Evolutionary conservation across 1,284 basidiomycete species (phyloP), one percentile per base, ranked within the genome.

Genomic region (Afroboletus lepidellus): DNA sequence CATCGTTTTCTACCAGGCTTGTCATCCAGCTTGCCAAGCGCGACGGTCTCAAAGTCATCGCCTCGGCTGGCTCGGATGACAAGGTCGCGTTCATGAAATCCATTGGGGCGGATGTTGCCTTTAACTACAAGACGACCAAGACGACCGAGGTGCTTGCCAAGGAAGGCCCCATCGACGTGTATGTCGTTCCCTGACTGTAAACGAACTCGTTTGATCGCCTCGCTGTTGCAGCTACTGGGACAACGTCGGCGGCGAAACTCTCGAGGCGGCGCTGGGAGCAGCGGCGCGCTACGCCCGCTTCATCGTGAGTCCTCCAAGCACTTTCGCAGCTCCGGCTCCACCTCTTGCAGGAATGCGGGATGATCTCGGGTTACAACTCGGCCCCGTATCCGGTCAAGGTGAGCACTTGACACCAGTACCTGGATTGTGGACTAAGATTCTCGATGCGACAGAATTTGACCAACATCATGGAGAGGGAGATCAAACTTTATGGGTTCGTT

Each of bases 31-130:
- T 56, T 20, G 46, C 56, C 33, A 58, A 47, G 23, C 53, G 38
- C 5, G 52, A 54, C 16, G 52, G 32, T 11, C 52, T 54, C 53
- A 41, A 53, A 27, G 51, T 52, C 21, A 52, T 52, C 29, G 41
- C 41, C 23, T 52, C 51, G 23, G 48, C 51, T 12, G 49, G 50
- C 34, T 53, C 36, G 1, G 51, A 41, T 8, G 64, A 69, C 16
- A 74, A 72, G 57, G 71, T 74, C 23, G 54, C 62, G 29, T 73
- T 61, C 49, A 59, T 74, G 46, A 67, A 68, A 46, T 57, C 58
- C 15, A 54, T 72, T 23, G 71, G 52, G 15, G 38, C 20, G 16
- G 37, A 53, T 15, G 30, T 46, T 8, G 51, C 16, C 24, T 53
- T 53, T 24, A 36, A 54, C 20, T 51, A 51, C 32, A 51, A 51